A percentile compares a stretch with the other conserved stretches of the same genome.
Evolutionary conservation across 2,329 filamentous ascomycete species (phyloP).

Genomic region (Pseudogymnoascus sp.): DNA sequence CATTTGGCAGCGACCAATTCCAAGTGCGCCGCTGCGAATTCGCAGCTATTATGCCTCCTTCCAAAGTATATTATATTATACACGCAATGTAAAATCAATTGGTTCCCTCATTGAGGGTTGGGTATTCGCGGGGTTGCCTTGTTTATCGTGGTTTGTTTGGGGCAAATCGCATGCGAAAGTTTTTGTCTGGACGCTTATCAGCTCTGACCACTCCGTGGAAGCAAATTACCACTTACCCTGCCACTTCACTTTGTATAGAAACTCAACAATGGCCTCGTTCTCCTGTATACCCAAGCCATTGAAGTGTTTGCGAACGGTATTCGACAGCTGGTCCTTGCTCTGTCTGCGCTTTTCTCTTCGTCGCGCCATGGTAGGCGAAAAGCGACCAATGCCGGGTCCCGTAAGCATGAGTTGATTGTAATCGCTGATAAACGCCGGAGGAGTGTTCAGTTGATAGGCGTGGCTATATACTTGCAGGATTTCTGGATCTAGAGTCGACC

Average conservation of each 20-base stretch:
- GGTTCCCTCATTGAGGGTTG: neutral
- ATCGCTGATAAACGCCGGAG: conserved; percentile 61
- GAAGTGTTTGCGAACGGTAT: conserved; percentile 73
- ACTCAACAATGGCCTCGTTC: conserved; percentile 70
- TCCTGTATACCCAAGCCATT: conserved; percentile 73
- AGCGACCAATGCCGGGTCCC: conserved; percentile 59
- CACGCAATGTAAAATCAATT: conserved; percentile 7
- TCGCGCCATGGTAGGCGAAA: conserved; percentile 71
- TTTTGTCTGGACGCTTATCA: conserved; percentile 29
- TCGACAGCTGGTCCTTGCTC: conserved; percentile 65
- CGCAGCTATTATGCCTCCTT: conserved; percentile 3
- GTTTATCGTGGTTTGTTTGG: conserved; percentile 27
- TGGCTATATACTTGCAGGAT: conserved; percentile 71
- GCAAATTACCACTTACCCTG: conserved; percentile 25
- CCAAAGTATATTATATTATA: neutral
- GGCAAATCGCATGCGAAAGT: conserved; percentile 35
- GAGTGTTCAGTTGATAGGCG: conserved; percentile 60
- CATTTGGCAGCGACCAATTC: neutral
- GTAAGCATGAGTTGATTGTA: conserved; percentile 58
- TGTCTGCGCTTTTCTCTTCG: conserved; percentile 59
- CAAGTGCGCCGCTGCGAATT: neutral
- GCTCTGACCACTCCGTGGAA: neutral
- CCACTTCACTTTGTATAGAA: conserved; percentile 33
- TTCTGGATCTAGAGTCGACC: conserved; percentile 60
- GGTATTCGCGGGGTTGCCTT: neutral